phyloP scores from a whole-genome alignment of 192 early-diverging fungal genomes.

The Paraglomus occultum region DNA sequence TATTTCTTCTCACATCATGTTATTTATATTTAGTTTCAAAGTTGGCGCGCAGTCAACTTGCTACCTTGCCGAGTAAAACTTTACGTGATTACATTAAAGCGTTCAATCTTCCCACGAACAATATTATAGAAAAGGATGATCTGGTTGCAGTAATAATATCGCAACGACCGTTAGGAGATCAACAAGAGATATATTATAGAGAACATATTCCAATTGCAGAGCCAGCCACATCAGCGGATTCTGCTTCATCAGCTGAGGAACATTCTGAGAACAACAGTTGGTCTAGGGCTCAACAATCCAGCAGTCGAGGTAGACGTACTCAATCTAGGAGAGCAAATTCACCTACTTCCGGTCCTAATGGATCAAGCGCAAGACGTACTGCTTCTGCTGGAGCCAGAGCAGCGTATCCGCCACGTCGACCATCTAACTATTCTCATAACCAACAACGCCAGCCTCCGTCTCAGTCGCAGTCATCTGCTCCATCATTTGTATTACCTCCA shows the following conservation, averaged over 20 bases:
- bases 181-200: conserved; percentile 16
- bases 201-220: conserved; percentile 16
- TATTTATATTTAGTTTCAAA: conserved; percentile 19
- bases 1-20: neutral
- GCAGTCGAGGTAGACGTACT: neutral
- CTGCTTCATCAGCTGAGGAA: neutral
- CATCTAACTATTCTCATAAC: neutral
- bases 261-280: neutral
- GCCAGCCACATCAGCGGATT: conserved; percentile 8
- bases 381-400: conserved; percentile 7
- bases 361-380: conserved; percentile 19
- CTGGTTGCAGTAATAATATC: conserved; percentile 33
- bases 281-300: neutral
- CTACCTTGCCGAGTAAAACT: conserved; percentile 25
- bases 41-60: conserved; percentile 32
- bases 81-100: conserved; percentile 35
- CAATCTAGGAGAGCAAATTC: too few species aligned
- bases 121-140: conserved; percentile 41
- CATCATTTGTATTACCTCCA: neutral
- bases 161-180: conserved; percentile 5
- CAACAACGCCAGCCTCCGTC: neutral
- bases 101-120: conserved; percentile 34
- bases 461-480: neutral
- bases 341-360: neutral
- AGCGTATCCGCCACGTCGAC: neutral